phyloP scores from a whole-genome alignment of 352 stramenopile genomes.

The Blastocystis sp. region DNA sequence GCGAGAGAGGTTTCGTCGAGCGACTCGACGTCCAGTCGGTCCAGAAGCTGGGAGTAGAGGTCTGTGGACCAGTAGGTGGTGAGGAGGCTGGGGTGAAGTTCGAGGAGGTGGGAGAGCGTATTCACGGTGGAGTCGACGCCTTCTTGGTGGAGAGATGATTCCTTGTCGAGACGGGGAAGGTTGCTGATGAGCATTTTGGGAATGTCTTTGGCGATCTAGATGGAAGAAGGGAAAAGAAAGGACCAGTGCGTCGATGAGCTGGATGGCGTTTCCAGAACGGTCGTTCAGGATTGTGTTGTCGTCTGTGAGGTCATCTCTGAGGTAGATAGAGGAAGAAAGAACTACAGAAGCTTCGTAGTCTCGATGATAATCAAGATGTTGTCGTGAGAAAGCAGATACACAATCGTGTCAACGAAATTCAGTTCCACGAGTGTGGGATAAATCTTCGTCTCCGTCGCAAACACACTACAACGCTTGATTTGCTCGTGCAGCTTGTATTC shows the following conservation, averaged over 20 bases:
- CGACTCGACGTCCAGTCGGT: neutral
- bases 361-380: slow-evolving; percentile 38
- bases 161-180: neutral
- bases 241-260: neutral
- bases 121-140: neutral
- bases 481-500: slow-evolving; percentile 43
- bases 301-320: slow-evolving; percentile 27
- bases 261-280: neutral
- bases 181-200: slow-evolving; percentile 29
- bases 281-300: slow-evolving; percentile 14
- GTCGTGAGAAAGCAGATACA: slow-evolving; percentile 21
- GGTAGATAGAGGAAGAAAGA: neutral
- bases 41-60: no score
- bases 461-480: slow-evolving; percentile 35
- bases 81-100: neutral
- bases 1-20: neutral
- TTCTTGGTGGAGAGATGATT: neutral
- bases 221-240: neutral
- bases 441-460: neutral
- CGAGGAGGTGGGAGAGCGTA: neutral
- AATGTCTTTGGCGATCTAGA: slow-evolving; percentile 3
- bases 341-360: neutral
- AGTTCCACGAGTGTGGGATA: slow-evolving; percentile 43
- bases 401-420: slow-evolving; percentile 3
- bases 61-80: no score